phyloP scores from a whole-genome alignment of 495 filamentous ascomycete species.

The Tuber calosporum region DNA sequence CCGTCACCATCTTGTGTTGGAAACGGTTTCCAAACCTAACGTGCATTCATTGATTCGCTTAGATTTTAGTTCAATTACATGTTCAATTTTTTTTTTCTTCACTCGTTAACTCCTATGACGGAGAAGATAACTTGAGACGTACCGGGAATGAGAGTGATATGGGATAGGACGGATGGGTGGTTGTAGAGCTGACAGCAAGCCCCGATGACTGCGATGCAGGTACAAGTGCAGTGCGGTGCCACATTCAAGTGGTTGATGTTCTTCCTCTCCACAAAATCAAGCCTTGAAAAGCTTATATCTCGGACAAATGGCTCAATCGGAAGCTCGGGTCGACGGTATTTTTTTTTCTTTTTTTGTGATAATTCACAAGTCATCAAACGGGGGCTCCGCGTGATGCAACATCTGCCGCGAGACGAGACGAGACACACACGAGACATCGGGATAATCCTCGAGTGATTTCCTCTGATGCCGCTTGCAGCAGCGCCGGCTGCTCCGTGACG shows the following conservation, averaged over 20 bases:
- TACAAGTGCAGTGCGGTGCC: background rate
- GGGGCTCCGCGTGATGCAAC: background rate
- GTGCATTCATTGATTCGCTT: background rate
- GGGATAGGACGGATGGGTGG: background rate
- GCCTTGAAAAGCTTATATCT: background rate
- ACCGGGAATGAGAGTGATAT: background rate
- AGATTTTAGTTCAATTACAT: background rate
- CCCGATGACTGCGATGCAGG: background rate
- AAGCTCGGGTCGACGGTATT: background rate
- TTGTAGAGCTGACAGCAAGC: background rate
- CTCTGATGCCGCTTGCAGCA: background rate
- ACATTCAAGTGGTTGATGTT: background rate
- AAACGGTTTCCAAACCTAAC: background rate
- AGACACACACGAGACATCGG: background rate
- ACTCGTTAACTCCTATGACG: background rate
- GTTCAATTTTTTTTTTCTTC: background rate
- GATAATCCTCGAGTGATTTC: background rate
- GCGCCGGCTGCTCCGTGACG: background rate
- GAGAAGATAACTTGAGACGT: background rate
- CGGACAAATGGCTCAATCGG: background rate
- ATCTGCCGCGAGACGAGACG: background rate
- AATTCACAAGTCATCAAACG: background rate
- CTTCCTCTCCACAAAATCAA: background rate
- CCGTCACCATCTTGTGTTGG: background rate
- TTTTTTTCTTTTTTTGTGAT: background rate